Evolutionary conservation across 78 protist genomes (phyloP).

Genomic region (Acrasis kona): DNA sequence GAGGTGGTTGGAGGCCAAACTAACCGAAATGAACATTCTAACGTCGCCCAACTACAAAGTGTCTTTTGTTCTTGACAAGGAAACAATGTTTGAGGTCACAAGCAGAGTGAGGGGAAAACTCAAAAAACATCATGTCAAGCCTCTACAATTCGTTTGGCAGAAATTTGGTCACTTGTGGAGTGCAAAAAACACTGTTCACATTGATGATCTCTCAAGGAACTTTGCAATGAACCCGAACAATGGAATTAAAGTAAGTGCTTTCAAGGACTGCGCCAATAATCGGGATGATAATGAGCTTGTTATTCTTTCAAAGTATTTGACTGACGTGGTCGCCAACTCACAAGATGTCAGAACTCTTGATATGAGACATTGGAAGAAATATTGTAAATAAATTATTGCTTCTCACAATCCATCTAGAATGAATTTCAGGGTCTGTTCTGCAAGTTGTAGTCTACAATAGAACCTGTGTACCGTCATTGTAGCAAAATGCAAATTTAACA

Average conservation of each 20-base stretch:
- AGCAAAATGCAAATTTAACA: no score
- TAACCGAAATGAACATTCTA: constrained; percentile 2
- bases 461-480: no score
- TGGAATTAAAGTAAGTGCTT: neutral
- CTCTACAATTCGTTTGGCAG: neutral
- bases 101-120: neutral
- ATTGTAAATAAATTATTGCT: no score
- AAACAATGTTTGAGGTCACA: constrained; percentile 1
- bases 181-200: neutral
- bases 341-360: no score
- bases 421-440: no score
- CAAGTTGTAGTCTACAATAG: no score
- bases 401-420: no score
- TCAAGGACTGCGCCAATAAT: no score
- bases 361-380: no score
- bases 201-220: constrained; percentile 4
- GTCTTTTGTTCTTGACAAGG: neutral
- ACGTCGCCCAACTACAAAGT: neutral
- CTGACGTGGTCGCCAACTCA: no score
- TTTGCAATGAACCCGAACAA: constrained; percentile 3
- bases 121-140: constrained; percentile 9
- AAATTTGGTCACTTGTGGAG: neutral
- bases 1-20: neutral
- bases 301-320: no score
- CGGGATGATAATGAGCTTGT: no score